A percentile compares a stretch with the other conserved stretches of the same genome.
These are phyloP conservation scores for Penicillium pancosmium DNA, from an alignment of 495 filamentous ascomycete genomes.

Conservation along the genomic window DNA sequence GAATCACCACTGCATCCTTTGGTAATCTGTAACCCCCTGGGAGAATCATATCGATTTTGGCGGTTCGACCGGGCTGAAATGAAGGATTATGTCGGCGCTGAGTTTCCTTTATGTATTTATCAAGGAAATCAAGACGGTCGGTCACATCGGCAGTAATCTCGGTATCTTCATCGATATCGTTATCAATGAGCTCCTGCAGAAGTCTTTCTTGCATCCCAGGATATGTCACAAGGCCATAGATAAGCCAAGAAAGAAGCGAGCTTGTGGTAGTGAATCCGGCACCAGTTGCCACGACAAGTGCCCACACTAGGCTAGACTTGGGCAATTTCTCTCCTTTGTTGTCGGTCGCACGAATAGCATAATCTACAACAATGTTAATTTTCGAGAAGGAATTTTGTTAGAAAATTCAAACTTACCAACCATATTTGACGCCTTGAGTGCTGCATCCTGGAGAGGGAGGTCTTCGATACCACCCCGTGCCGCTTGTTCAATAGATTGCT, in stretches of 20 bases:
- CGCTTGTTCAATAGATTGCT: conserved; percentile 40
- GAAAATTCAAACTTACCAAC: conserved; percentile 31
- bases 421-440: conserved; percentile 49
- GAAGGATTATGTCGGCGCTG: conserved; percentile 57
- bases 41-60: conserved; percentile 51
- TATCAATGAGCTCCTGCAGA: conserved; percentile 55
- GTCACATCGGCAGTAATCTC: conserved; percentile 30
- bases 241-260: conserved; percentile 46
- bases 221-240: conserved; percentile 52
- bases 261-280: conserved; percentile 33
- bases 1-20: conserved; percentile 46
- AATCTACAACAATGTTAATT: conserved; percentile 26
- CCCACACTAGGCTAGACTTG: conserved; percentile 29
- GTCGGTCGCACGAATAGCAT: conserved; percentile 48
- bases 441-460: conserved; percentile 53
- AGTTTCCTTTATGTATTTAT: conserved; percentile 58
- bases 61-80: conserved; percentile 56
- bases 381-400: neutral
- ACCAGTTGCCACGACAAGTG: conserved; percentile 28
- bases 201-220: conserved; percentile 52
- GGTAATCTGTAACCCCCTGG: conserved; percentile 57
- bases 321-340: conserved; percentile 54
- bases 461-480: conserved; percentile 37
- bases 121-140: conserved; percentile 44
- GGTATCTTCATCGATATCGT: conserved; percentile 41